phyloP scores from a whole-genome alignment of 2,329 filamentous ascomycete genomes.

The Helminthosporium solani region DNA sequence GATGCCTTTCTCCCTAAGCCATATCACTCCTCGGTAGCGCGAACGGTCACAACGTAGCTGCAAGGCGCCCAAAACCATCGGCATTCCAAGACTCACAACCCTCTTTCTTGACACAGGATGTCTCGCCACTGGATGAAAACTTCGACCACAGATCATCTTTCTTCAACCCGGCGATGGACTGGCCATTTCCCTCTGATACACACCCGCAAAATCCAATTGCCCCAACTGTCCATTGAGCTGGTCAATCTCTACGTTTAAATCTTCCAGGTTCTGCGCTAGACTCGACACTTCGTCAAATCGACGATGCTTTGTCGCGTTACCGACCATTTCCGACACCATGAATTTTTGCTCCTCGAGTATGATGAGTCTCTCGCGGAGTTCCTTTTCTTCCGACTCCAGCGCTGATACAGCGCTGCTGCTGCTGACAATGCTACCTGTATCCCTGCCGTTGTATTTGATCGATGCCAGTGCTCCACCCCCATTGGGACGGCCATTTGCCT shows the following conservation, averaged over 20 bases:
- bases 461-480: slow-evolving; percentile 53
- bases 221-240: slow-evolving; percentile 64
- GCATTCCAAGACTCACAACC: not conserved
- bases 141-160: not conserved
- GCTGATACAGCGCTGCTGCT: slow-evolving; percentile 62
- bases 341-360: slow-evolving; percentile 90
- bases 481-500: slow-evolving; percentile 36
- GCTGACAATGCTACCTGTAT: slow-evolving; percentile 55
- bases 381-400: slow-evolving; percentile 80
- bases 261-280: slow-evolving; percentile 76
- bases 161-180: slow-evolving; percentile 27
- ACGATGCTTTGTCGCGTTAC: slow-evolving; percentile 69
- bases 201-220: slow-evolving; percentile 63
- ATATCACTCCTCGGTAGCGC: too few species aligned
- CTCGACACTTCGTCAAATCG: slow-evolving; percentile 86
- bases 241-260: slow-evolving; percentile 77
- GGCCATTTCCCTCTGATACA: slow-evolving; percentile 43
- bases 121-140: not conserved
- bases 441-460: slow-evolving; percentile 60
- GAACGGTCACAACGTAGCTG: too few species aligned
- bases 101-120: too few species aligned
- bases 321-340: slow-evolving; percentile 83
- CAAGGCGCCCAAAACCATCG: not conserved
- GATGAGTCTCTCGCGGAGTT: slow-evolving; percentile 74
- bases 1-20: too few species aligned